Conservation (phyloP, 768 basidiomycete species). For the Leccinum imitatum region DNA sequence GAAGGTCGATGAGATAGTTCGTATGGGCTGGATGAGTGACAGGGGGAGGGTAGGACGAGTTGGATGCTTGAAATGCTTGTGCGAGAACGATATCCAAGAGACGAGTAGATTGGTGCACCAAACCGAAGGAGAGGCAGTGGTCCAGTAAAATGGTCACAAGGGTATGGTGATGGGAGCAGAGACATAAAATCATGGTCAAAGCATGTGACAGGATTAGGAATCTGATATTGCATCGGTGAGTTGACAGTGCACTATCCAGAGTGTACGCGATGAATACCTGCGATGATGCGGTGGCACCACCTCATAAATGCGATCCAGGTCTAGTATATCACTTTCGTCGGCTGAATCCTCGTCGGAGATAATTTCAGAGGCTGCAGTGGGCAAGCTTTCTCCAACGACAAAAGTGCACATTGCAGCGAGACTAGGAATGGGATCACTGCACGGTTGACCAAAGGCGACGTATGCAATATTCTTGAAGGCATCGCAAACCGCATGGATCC, state of each 20-base stretch:
- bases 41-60: conserved; percentile 25
- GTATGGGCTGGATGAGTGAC: conserved; percentile 47
- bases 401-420: conserved; percentile 49
- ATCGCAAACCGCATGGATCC: conserved; percentile 53
- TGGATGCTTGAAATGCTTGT: conserved; percentile 35
- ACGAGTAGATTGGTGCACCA: conserved; percentile 42
- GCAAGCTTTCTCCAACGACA: conserved; percentile 48
- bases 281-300: conserved; percentile 51
- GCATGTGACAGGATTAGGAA: conserved; percentile 54
- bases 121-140: conserved; percentile 44
- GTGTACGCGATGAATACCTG: conserved; percentile 37
- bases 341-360: conserved; percentile 23
- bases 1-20: conserved; percentile 47
- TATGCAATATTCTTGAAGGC: conserved; percentile 52
- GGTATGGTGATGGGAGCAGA: conserved; percentile 47
- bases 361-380: conserved; percentile 19
- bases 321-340: conserved; percentile 27
- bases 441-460: conserved; percentile 31
- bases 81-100: conserved; percentile 44
- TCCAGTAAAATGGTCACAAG: conserved; percentile 51
- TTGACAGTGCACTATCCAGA: conserved; percentile 6
- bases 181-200: conserved; percentile 44
- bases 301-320: conserved; percentile 47
- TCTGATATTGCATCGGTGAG: conserved; percentile 30
- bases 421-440: conserved; percentile 29